Percentiles rank a stretch among this genome's conserved stretches.
phyloP scores from a whole-genome alignment of 2,329 filamentous ascomycete species.

The Lasiodiplodia hormozganensis region DNA sequence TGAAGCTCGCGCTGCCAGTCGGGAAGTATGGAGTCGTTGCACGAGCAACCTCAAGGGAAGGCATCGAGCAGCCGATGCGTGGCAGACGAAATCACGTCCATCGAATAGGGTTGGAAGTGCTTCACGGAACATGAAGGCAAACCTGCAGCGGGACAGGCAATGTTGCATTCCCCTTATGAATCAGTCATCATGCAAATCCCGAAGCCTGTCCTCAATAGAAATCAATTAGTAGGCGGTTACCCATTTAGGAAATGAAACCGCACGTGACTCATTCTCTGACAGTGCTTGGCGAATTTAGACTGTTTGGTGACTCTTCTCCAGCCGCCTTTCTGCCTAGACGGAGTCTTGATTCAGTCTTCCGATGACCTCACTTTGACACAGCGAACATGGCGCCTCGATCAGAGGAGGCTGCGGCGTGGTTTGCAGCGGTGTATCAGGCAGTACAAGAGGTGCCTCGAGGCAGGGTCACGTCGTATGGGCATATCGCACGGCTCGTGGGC shows the following conservation, averaged over 20 bases:
- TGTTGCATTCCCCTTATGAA: not conserved
- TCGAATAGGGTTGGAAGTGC: conserved; percentile 32
- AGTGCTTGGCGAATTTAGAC: not conserved
- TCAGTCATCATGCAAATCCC: not conserved
- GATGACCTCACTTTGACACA: conserved; percentile 13
- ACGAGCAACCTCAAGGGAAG: conserved; percentile 31
- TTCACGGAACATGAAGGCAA: not conserved
- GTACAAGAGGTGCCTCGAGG: conserved; percentile 85
- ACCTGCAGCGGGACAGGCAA: not conserved
- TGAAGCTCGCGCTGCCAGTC: not conserved
- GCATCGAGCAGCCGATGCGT: conserved; percentile 34
- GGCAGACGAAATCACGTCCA: conserved; percentile 38
- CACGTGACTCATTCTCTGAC: not conserved
- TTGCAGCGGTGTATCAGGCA: conserved; percentile 78
- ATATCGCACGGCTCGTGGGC: conserved; percentile 75
- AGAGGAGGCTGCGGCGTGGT: conserved; percentile 78
- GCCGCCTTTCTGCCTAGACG: not conserved
- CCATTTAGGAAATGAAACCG: not conserved
- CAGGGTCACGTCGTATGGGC: conserved; percentile 86
- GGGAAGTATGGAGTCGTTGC: conserved; percentile 19
- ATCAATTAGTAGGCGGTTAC: not conserved
- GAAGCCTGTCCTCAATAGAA: not conserved
- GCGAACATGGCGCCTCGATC: conserved; percentile 67
- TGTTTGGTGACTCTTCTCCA: not conserved
- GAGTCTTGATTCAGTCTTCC: not conserved